Evolutionary conservation across 129 eudicot species (phyloP).

Genomic region (Silybum marianum): DNA sequence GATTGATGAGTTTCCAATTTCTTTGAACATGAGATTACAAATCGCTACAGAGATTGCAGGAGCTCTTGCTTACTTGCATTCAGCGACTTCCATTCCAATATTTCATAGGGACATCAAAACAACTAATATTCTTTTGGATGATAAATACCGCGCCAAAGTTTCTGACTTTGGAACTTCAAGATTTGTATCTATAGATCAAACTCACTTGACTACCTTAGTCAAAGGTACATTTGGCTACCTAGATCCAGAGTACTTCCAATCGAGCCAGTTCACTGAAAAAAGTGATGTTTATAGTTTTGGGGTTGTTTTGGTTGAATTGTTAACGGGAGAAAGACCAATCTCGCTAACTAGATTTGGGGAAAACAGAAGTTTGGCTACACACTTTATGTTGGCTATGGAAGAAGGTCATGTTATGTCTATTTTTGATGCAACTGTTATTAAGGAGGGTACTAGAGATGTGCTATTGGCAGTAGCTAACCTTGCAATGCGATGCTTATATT

Average conservation of each 20-base stretch:
- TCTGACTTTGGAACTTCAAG: slow-evolving; percentile 41
- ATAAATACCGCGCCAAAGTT: slow-evolving; percentile 34
- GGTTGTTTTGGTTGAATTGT: slow-evolving; percentile 42
- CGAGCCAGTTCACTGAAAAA: slow-evolving; percentile 38
- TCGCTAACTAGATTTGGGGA: slow-evolving; percentile 11
- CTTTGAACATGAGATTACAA: slow-evolving; percentile 31
- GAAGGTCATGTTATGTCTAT: neutral
- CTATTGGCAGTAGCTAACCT: slow-evolving; percentile 8
- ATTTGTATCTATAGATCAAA: slow-evolving; percentile 28
- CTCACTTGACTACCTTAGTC: slow-evolving; percentile 39
- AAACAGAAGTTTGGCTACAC: slow-evolving; percentile 16
- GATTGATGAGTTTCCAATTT: neutral
- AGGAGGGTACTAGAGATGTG: slow-evolving; percentile 26
- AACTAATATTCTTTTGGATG: slow-evolving; percentile 37
- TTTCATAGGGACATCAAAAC: slow-evolving; percentile 46
- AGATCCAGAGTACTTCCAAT: slow-evolving; percentile 31
- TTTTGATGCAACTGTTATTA: slow-evolving; percentile 12
- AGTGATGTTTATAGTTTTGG: slow-evolving; percentile 49
- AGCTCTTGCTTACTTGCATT: slow-evolving; percentile 37
- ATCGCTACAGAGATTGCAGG: slow-evolving; percentile 41
- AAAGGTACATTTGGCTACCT: slow-evolving; percentile 37
- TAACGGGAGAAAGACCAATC: slow-evolving; percentile 29
- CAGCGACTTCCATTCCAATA: slow-evolving; percentile 35
- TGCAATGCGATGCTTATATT: slow-evolving; percentile 22
- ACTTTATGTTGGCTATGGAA: slow-evolving; percentile 23